phyloP scores from a whole-genome alignment of 345 rosid genomes.

The Pugionium cornutum region DNA sequence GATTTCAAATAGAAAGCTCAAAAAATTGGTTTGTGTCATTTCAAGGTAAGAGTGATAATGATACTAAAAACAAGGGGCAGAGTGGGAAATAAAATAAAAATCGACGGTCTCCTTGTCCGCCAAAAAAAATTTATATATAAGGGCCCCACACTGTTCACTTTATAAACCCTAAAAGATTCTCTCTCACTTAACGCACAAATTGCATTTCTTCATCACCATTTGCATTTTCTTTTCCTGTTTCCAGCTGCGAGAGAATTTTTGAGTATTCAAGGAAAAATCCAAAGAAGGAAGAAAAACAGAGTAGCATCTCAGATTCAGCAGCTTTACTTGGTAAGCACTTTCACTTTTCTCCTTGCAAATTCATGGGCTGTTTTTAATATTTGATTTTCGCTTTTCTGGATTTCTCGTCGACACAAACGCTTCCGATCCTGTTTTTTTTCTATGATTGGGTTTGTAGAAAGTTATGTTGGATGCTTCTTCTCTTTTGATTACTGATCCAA shows the following conservation, averaged over 20 bases:
- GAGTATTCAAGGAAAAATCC: neutral
- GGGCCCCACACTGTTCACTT: conserved; percentile 41
- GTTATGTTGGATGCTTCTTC: neutral
- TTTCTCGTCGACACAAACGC: neutral
- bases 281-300: neutral
- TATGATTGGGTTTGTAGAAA: neutral
- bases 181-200: conserved; percentile 23
- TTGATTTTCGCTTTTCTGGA: neutral
- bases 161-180: conserved; percentile 38
- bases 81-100: conserved; percentile 13
- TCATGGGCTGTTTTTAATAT: neutral
- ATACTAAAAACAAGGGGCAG: conserved; percentile 2
- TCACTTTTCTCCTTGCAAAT: conserved; percentile 3
- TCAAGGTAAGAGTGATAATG: conserved; percentile 17
- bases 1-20: neutral
- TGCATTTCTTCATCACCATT: conserved; percentile 34
- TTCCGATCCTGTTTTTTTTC: conserved; percentile 19
- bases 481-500: neutral
- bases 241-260: neutral
- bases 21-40: neutral
- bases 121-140: conserved; percentile 18
- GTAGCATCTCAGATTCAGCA: conserved; percentile 22
- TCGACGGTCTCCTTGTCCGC: conserved; percentile 36
- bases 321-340: conserved; percentile 43
- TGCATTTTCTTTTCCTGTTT: neutral